Percentiles rank a stretch among this genome's conserved stretches.
These are phyloP conservation scores for Elaeis oleifera DNA, from an alignment of 202 grass and related monocot genomes.

Conservation along the genomic window DNA sequence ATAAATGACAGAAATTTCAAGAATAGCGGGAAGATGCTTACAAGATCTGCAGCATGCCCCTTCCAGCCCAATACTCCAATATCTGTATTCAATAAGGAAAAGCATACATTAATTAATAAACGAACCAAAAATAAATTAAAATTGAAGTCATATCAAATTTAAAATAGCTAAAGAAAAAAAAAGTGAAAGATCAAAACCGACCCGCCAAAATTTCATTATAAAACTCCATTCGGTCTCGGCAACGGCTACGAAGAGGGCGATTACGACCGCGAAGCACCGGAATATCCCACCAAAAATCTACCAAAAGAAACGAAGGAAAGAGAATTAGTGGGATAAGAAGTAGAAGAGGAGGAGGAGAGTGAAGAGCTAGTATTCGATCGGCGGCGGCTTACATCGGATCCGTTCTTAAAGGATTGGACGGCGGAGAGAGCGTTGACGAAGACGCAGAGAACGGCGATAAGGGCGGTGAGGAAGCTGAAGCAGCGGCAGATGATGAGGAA, in stretches of 20 bases:
- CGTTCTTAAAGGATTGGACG: constrained; percentile 51
- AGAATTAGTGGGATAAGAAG: neutral
- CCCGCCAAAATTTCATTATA: constrained; percentile 55
- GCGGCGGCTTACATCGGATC: constrained; percentile 34
- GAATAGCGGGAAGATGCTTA: constrained; percentile 26
- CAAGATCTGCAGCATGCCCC: constrained; percentile 97
- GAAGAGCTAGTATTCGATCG: neutral
- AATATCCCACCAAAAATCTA: constrained; percentile 88
- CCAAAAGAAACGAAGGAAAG: neutral
- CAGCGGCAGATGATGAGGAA: constrained; percentile 69
- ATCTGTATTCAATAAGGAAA: constrained; percentile 27
- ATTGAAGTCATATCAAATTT: neutral
- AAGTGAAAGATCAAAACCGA: constrained; percentile 14
- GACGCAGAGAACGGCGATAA: constrained; percentile 56
- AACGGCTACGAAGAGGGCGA: constrained; percentile 56
- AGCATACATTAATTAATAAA: constrained; percentile 2
- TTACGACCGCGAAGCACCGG: constrained; percentile 74
- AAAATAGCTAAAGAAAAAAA: neutral
- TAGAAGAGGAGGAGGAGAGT: neutral
- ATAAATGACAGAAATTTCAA: too few species aligned
- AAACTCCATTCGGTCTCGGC: constrained; percentile 79
- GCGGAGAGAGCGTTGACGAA: constrained; percentile 76
- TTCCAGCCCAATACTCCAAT: constrained; percentile 70
- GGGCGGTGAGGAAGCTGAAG: constrained; percentile 76
- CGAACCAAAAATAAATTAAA: neutral